phyloP scores from a whole-genome alignment of 208 protist species.

The Acanthamoeba royreba region DNA sequence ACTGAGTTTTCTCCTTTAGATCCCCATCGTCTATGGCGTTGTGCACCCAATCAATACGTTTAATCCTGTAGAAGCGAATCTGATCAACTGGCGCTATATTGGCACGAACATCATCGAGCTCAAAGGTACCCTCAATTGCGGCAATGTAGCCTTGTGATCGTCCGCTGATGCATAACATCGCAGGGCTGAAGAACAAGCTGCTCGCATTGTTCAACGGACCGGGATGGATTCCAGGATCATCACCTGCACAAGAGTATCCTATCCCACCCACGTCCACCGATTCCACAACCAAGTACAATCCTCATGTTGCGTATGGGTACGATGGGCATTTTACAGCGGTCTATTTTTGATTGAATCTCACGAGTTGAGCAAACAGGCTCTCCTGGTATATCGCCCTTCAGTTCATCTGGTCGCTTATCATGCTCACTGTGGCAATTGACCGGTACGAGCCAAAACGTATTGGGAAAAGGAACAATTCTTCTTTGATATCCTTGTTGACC shows the following conservation, averaged over 20 bases:
- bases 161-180: neutral
- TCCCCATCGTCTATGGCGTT: conserved; percentile 60
- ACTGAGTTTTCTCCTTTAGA: neutral
- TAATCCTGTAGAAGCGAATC: conserved; percentile 57
- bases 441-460: too few relatives aligned
- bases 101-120: neutral
- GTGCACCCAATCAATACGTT: conserved; percentile 48
- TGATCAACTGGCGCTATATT: conserved; percentile 51
- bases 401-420: neutral
- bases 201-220: conserved; percentile 44
- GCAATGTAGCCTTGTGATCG: neutral
- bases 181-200: conserved; percentile 32
- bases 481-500: neutral
- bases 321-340: neutral
- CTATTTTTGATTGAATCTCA: neutral
- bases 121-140: neutral
- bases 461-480: too few relatives aligned
- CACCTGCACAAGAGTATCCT: neutral
- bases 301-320: neutral
- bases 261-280: neutral
- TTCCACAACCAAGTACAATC: neutral
- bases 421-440: neutral
- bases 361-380: neutral
- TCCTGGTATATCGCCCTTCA: neutral
- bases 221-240: conserved; percentile 53